phyloP scores from a whole-genome alignment of 768 basidiomycete species.

The Lentinula lateritia region DNA sequence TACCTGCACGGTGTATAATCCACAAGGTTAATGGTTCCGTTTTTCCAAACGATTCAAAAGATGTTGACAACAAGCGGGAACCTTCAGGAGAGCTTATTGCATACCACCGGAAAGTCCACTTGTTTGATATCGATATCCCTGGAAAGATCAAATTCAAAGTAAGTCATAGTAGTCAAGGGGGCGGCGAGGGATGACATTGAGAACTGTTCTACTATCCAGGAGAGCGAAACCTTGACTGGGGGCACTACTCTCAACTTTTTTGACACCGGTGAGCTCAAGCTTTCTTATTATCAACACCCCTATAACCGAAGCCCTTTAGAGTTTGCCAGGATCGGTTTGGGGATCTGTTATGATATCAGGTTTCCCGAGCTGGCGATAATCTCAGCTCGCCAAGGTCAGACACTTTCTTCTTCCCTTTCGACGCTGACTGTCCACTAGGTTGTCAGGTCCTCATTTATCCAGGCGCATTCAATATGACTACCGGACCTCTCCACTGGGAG shows the following conservation, averaged over 20 bases:
- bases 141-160: slow-evolving; percentile 90
- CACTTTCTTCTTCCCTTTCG: not conserved
- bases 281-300: not conserved
- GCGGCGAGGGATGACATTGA: not conserved
- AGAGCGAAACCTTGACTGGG: slow-evolving; percentile 81
- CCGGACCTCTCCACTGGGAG: slow-evolving; percentile 96
- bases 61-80: not conserved
- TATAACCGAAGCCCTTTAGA: slow-evolving; percentile 38
- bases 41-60: slow-evolving; percentile 6
- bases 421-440: slow-evolving; percentile 35
- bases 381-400: slow-evolving; percentile 74
- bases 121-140: slow-evolving; percentile 97
- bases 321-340: slow-evolving; percentile 96
- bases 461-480: slow-evolving; percentile 91
- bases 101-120: slow-evolving; percentile 88
- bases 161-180: not conserved
- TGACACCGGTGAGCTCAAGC: slow-evolving; percentile 64
- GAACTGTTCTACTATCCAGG: slow-evolving; percentile 36
- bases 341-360: slow-evolving; percentile 94
- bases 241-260: slow-evolving; percentile 74
- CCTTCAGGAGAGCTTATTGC: slow-evolving; percentile 74
- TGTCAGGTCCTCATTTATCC: slow-evolving; percentile 90
- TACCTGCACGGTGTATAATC: slow-evolving; percentile 88
- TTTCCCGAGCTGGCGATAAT: slow-evolving; percentile 94
- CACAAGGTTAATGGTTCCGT: slow-evolving; percentile 42